Evolutionary conservation across 2,329 filamentous ascomycete species (phyloP), one percentile per base, ranked within the genome.

Genomic region (Penicillium sp.): DNA sequence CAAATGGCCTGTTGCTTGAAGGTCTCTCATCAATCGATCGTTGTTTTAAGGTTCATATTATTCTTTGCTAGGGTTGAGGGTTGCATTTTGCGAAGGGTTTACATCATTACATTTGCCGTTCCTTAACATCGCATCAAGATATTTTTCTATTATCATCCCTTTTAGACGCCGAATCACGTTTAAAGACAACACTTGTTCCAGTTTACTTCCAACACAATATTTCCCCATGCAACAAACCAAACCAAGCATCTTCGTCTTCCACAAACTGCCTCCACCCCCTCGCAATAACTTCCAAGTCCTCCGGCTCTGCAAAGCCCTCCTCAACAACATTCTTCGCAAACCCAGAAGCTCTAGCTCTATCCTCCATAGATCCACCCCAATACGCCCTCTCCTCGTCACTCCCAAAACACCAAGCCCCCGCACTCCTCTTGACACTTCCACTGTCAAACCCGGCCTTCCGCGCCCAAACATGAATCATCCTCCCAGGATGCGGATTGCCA

Each of bases 321-420:
- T 70, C 58, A 15, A 75, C 49, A 8, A 65, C 68, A 35, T 59
- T 61, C 42, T 66, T 68, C 8, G 69, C 63, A 55, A 75, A 67
- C 35, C 71, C 70, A 9, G 68, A 71, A 2, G 62, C 60, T 45
- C 48, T 54, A 17, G 67, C 61, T 48, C 76, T 63, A 42, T 62
- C 68, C 37, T 64, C 70, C 72, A 75, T 74, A 23, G 67, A 65
- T 2, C 70, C 71, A 25, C 72, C 72, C 72, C 73, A 75, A 56
- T 73, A 76, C 27, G 50, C 56, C 41, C 72, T 56, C 54, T 77
- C 74, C 35, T 68, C 69, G 0, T 61, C 61, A 33, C 42, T 66
- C 55, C 67, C 72, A 57, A 72, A 77, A 42, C 72, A 76, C 73
- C 73, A 76, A 10, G 69, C 60, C 31, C 73, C 72, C 4, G 72